Base-by-base conservation (phyloP, 1,284 basidiomycete species). In the Gastroboletus turbinatus region DNA sequence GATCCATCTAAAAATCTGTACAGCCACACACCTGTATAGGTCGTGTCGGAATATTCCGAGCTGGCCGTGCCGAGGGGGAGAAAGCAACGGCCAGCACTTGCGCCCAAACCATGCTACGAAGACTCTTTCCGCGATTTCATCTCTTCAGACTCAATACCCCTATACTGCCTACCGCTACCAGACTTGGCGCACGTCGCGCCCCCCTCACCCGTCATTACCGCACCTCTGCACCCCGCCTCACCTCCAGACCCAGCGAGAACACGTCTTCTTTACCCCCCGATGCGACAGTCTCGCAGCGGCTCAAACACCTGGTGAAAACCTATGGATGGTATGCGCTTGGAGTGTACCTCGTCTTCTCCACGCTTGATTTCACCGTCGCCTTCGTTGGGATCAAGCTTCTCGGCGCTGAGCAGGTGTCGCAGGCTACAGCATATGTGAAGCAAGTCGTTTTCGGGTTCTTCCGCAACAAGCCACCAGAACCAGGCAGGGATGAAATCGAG, bases 301-400 rank as follows among this genome's bases (percentile, higher is more conserved):
- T 97, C 38, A 96, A 92, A 73, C 82, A 87, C 63, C 87, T 97
- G 59, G 89, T 96, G 62, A 94, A 91, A 67, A 84, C 90, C 7
- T 96, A 98, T 69, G 95, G 95, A 32, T 93, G 90, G 88, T 95
- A 95, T 69, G 92, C 95, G 6, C 80, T 97, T 25, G 91, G 89
- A 38, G 86, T 97, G 43, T 97, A 98, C 77, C 53, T 88, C 62
- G 69, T 87, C 43, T 70, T 96, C 54, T 83, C 82, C 30, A 76
- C 78, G 10, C 68, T 92, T 67, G 96, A 97, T 73, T 94, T 96
- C 67, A 75, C 82, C 29, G 78, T 96, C 62, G 85, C 90, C 0
- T 97, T 98, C 69, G 82, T 86, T 32, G 84, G 84, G 46, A 87
- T 99, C 68, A 92, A 96, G 67, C 75, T 94, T 46, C 76, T 96